Evolutionary conservation across 345 rosid genomes (phyloP).

Genomic region (Syzygium aromaticum): DNA sequence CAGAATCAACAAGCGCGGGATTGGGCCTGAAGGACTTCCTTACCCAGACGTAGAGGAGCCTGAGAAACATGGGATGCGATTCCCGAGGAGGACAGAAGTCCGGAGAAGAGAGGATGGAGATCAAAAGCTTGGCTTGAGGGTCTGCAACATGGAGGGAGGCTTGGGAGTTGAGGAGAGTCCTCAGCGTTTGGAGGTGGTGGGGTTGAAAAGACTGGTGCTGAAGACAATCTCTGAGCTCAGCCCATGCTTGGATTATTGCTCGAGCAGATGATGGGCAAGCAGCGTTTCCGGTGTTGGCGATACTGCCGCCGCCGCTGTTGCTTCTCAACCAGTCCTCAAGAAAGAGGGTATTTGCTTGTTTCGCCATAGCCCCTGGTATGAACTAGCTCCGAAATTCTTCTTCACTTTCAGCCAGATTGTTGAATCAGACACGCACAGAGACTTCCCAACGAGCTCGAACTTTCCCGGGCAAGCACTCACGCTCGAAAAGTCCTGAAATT

Average conservation of each 20-base stretch:
- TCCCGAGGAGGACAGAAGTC: conserved; percentile 36
- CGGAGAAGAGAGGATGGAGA: conserved; percentile 49
- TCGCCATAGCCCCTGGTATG: conserved; percentile 35
- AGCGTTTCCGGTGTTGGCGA: not conserved
- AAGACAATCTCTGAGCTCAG: conserved; percentile 67
- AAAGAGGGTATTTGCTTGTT: conserved; percentile 39
- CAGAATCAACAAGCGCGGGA: conserved; percentile 41
- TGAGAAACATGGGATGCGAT: conserved; percentile 49
- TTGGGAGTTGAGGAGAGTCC: conserved; percentile 47
- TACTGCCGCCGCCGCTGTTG: conserved; percentile 16
- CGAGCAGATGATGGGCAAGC: conserved; percentile 50
- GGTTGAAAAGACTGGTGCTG: conserved; percentile 41
- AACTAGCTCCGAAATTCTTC: not conserved
- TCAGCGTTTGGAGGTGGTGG: conserved; percentile 57
- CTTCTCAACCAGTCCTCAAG: conserved; percentile 75
- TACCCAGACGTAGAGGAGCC: conserved; percentile 82
- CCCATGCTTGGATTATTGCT: conserved; percentile 81
- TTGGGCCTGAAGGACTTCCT: conserved; percentile 79
- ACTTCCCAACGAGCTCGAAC: not conserved
- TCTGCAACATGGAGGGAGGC: conserved; percentile 82
- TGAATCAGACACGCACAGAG: not conserved
- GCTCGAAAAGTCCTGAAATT: not conserved
- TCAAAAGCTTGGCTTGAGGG: conserved; percentile 83
- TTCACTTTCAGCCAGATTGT: not conserved
- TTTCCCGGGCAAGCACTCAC: not conserved